Evolutionary conservation across 495 filamentous ascomycete species (phyloP).

Genomic region (Staphylotrichum tortipilum): DNA sequence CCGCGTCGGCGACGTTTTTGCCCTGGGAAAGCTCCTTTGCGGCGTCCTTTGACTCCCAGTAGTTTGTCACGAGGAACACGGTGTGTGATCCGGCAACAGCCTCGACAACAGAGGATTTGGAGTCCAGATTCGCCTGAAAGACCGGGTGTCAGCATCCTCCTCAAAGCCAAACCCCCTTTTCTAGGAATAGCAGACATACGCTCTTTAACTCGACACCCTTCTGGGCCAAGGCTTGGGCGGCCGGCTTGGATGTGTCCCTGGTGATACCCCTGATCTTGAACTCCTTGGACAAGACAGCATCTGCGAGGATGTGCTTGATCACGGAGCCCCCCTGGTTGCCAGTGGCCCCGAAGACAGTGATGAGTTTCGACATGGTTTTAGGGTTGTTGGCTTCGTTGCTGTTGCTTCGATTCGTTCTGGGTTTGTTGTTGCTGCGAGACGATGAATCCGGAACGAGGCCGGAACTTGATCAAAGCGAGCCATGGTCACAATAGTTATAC

Average conservation of each 20-base stretch:
- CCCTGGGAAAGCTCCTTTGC: slow-evolving; percentile 29
- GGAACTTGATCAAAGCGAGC: too few relatives aligned
- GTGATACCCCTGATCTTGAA: slow-evolving; percentile 52
- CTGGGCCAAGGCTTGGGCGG: slow-evolving; percentile 28
- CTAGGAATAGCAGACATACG: too few relatives aligned
- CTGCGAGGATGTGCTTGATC: slow-evolving; percentile 40
- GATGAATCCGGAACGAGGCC: too few relatives aligned
- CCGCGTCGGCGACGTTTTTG: slow-evolving; percentile 40
- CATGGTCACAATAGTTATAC: too few relatives aligned
- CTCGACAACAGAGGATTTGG: slow-evolving; percentile 30
- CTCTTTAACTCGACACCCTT: slow-evolving; percentile 33
- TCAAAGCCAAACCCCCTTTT: background rate
- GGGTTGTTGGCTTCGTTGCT: background rate
- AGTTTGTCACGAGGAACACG: slow-evolving; percentile 32
- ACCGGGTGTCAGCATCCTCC: background rate
- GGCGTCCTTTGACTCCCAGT: slow-evolving; percentile 9
- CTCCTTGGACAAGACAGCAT: slow-evolving; percentile 38
- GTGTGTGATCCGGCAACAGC: slow-evolving; percentile 40
- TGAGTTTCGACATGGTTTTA: slow-evolving; percentile 7
- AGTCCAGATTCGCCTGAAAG: slow-evolving; percentile 28
- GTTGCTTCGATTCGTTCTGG: background rate
- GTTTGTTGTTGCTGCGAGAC: too few relatives aligned
- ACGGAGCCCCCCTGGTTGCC: slow-evolving; percentile 55
- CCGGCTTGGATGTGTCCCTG: slow-evolving; percentile 30
- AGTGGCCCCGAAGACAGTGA: slow-evolving; percentile 56